Conservation (phyloP, 148 eudicot genomes). For the Vaccinium corymbosum region DNA sequence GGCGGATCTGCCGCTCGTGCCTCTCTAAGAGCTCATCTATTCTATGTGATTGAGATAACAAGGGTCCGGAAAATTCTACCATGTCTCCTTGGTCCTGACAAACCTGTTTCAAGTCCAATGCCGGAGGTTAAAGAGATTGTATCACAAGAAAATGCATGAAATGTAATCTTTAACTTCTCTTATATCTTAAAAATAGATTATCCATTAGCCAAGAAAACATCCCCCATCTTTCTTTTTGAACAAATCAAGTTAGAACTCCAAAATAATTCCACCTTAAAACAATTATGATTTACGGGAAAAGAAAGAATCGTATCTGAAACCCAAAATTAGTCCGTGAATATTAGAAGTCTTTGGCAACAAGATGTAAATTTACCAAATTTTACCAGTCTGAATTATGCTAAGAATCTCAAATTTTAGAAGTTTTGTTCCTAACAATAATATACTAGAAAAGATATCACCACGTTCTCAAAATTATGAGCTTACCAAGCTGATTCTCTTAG, state of each 20-base stretch:
- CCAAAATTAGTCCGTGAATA: neutral
- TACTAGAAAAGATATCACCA: neutral
- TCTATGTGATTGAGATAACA: constrained; percentile 59
- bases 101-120: constrained; percentile 28
- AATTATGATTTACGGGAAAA: neutral
- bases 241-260: neutral
- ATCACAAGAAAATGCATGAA: too few relatives aligned
- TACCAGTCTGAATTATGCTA: neutral
- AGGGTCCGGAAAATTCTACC: constrained; percentile 91
- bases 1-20: constrained; percentile 92
- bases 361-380: constrained; percentile 2
- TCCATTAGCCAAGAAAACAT: neutral
- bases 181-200: neutral
- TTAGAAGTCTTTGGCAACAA: neutral
- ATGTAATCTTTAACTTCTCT: too few relatives aligned
- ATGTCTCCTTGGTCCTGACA: constrained; percentile 62
- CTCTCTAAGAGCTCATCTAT: constrained; percentile 78
- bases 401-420: neutral
- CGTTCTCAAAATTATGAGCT: constrained; percentile 32
- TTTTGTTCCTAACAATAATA: neutral
- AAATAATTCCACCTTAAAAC: too few relatives aligned
- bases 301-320: neutral
- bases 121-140: neutral
- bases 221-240: neutral
- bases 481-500: constrained; percentile 67